Evolutionary conservation across 306 rosid species (phyloP), one percentile per base, ranked within the genome.

Genomic region (Castanea sativa): DNA sequence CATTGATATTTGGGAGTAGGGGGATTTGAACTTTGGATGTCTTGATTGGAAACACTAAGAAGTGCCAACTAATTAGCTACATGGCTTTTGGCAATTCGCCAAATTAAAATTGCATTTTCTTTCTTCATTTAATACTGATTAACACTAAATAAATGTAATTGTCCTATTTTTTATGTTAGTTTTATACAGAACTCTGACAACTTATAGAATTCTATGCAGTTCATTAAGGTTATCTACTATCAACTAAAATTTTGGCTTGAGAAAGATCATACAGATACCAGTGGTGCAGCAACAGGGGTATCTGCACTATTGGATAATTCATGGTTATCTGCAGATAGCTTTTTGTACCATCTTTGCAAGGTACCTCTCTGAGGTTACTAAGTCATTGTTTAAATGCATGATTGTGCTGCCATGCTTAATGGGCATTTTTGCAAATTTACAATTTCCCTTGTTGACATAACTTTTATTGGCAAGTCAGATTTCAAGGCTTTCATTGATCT

Each of bases 161-260:
- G 13, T 0, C 30, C 55, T 38, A 9, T 76, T 38, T 32, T 77
- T 77, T n/a, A 53, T 41, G 41, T 71, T 59, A 13, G 74, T 55
- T 76, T 13, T 8, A 53, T 76, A 77, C 30, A 13, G 15, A 52
- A 52, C 76, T 73, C 77, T 88, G 70, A 86, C 70, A 29, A 67
- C 52, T 59, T 52, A 53, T 15, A 70, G 75, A 57, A 84, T 45
- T 83, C 65, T 85, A 38, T 1, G 23, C 79, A 94, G 97, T 92
- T 90, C 87, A 84, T 89, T 30, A 88, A 83, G 86, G 92, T 92
- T 68, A 78, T 94, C 87, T 91, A 87, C 80, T 82, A 91, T 89
- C 98, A 94, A 84, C 89, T 91, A 38, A 92, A 88, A 80, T 87
- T 83, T 19, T 97, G 97, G 61, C 89, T 91, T 51, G 89, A 83